Base-by-base conservation (phyloP, 1,139 yeast genomes). In the Geotrichum australiense region DNA sequence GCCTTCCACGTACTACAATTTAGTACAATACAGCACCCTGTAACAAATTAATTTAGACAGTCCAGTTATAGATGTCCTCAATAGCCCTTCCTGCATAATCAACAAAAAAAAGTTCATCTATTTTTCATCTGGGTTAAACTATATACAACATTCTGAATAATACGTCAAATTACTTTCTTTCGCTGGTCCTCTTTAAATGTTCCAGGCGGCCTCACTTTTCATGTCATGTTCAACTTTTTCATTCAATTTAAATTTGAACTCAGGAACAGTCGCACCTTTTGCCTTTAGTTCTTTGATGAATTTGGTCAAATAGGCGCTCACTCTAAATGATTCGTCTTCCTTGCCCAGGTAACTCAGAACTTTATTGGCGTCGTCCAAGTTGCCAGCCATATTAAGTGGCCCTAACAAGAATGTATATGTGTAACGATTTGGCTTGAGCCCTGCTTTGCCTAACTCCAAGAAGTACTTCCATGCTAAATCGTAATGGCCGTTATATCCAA, bases 351-450 rank as follows among this genome's bases (percentile, higher is more conserved):
- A 69, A 16, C 64, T 57, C 20, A 76, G 53, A 19, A 73, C 54
- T 42, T 54, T 53, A 42, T 69, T 65, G 19, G 74, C 65, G 32
- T 56, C 52, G 5, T 59, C 64, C 26, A 45, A 44, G 45, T 71
- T 63, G 28, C 59, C 59, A 37, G 57, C 57, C 41, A 62, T 62
- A 40, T 52, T 43, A 37, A 72, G 76, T 48, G 70, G 71, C 36
- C 61, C 62, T 41, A 81, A 58, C 50, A 80, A 58, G 60, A 66
- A 80, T 56, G 69, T 76, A 58, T 65, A 79, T 8, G 84, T 74
- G 63, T 53, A 80, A 50, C 63, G 62, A 60, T 80, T 80, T 37
- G 32, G 49, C 46, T 43, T 55, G 53, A 63, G 50, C 62, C 58
- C 49, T 26, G 59, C 49, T 30, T 52, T 54, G 4, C 56, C 49